Evolutionary conservation across 345 rosid genomes (phyloP).

Genomic region (Draba incana): DNA sequence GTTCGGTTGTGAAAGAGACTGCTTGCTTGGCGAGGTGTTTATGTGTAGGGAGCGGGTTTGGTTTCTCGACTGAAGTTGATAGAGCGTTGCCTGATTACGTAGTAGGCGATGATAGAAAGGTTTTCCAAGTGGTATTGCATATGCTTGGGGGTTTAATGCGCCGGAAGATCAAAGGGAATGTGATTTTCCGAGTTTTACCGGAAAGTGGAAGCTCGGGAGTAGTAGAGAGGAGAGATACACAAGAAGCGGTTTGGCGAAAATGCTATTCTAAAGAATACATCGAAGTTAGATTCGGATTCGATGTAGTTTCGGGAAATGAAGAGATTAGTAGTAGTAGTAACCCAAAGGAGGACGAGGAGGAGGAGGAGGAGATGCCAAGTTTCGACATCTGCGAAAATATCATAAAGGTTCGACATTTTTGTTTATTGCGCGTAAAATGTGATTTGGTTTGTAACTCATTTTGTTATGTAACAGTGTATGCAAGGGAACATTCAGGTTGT

Average conservation of each 20-base stretch:
- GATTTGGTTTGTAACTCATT: not conserved
- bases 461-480: slow-evolving; percentile 58
- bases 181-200: slow-evolving; percentile 48
- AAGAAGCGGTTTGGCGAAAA: slow-evolving; percentile 73
- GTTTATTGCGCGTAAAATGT: not conserved
- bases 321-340: slow-evolving; percentile 43
- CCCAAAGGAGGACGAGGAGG: slow-evolving; percentile 49
- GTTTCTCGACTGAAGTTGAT: slow-evolving; percentile 68
- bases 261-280: slow-evolving; percentile 58
- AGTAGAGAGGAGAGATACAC: slow-evolving; percentile 48
- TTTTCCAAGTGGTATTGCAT: slow-evolving; percentile 81
- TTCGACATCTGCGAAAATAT: slow-evolving; percentile 68
- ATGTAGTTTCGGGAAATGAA: slow-evolving; percentile 43
- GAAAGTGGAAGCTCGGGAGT: slow-evolving; percentile 58
- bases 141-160: slow-evolving; percentile 72
- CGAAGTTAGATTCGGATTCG: slow-evolving; percentile 63
- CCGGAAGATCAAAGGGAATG: slow-evolving; percentile 48
- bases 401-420: slow-evolving; percentile 55
- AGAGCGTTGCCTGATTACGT: slow-evolving; percentile 71
- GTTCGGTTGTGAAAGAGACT: slow-evolving; percentile 67
- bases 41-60: slow-evolving; percentile 64
- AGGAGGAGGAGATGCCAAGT: slow-evolving; percentile 56
- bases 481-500: slow-evolving; percentile 72
- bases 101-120: slow-evolving; percentile 74
- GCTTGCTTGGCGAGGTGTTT: slow-evolving; percentile 83